Conservation (phyloP, 2,329 filamentous ascomycete genomes). For the Venturia effusa region DNA sequence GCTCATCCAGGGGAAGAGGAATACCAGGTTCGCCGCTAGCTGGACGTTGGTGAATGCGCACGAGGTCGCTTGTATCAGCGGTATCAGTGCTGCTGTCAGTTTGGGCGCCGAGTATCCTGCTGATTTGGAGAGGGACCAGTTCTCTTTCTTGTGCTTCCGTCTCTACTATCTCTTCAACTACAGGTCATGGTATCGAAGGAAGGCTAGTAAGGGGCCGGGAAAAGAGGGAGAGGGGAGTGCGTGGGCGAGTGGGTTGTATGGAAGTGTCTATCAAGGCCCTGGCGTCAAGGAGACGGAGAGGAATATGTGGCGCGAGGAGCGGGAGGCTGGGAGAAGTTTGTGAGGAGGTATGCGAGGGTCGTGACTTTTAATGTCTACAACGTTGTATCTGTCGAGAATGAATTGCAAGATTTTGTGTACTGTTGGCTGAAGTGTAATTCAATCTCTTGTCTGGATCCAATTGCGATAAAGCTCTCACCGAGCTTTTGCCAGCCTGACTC, state of each 20-base stretch:
- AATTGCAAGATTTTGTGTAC: too few species aligned
- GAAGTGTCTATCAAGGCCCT: slow-evolving; percentile 48
- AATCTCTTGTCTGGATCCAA: too few species aligned
- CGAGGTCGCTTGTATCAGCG: slow-evolving; percentile 59
- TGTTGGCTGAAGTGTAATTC: too few species aligned
- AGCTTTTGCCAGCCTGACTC: too few species aligned
- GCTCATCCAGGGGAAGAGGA: slow-evolving; percentile 55
- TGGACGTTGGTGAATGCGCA: slow-evolving; percentile 64
- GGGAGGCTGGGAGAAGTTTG: slow-evolving; percentile 18
- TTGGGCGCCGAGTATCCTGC: slow-evolving; percentile 54
- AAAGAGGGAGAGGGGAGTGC: slow-evolving; percentile 38
- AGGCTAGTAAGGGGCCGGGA: slow-evolving; percentile 19
- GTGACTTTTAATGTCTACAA: too few species aligned
- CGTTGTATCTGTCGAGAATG: too few species aligned
- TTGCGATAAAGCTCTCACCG: too few species aligned
- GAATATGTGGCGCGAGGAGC: slow-evolving; percentile 42
- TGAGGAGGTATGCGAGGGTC: too few species aligned
- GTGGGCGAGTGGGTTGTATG: slow-evolving; percentile 49
- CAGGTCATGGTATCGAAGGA: slow-evolving; percentile 47
- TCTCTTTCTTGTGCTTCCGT: slow-evolving; percentile 49
- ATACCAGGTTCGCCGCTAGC: slow-evolving; percentile 52
- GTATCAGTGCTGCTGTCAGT: slow-evolving; percentile 59
- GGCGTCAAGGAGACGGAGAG: slow-evolving; percentile 44
- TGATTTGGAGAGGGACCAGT: slow-evolving; percentile 51
- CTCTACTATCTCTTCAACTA: slow-evolving; percentile 52